Percentiles rank a stretch among this genome's conserved stretches.
Conservation (phyloP, 164 flowering plant species). For the Piper longum region DNA sequence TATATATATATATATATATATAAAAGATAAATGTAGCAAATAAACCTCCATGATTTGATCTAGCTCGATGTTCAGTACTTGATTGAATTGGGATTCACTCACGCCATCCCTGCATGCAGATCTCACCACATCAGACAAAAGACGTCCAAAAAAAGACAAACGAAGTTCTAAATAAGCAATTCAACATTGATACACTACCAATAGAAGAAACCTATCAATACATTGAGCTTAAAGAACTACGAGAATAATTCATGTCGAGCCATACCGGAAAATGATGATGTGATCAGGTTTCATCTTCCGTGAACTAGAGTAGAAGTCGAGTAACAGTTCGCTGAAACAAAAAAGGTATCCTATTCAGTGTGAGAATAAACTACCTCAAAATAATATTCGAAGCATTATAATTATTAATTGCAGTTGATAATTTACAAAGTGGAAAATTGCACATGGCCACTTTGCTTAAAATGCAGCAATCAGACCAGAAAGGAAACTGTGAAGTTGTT, state of each 20-base stretch:
- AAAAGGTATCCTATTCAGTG: not conserved
- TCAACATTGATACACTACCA: not conserved
- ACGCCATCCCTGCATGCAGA: slow-evolving; percentile 68
- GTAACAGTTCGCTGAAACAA: slow-evolving; percentile 50
- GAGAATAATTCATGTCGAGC: not conserved
- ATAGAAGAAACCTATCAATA: too few species aligned
- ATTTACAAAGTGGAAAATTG: too few species aligned
- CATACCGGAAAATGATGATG: slow-evolving; percentile 77
- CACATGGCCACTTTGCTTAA: too few species aligned
- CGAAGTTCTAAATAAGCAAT: not conserved
- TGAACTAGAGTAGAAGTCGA: slow-evolving; percentile 67
- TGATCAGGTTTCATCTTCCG: slow-evolving; percentile 73
- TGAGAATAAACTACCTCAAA: not conserved
- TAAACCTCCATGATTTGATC: slow-evolving; percentile 72
- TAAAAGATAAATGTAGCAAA: not conserved
- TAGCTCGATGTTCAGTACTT: slow-evolving; percentile 69
- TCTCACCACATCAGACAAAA: not conserved
- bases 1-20: too few species aligned
- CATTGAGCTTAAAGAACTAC: too few species aligned
- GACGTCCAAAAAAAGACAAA: not conserved
- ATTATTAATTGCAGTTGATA: too few species aligned
- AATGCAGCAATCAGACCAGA: too few species aligned
- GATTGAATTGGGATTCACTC: slow-evolving; percentile 85
- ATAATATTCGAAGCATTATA: too few species aligned
- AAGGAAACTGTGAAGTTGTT: too few species aligned